Conservation (phyloP, 192 early-diverging fungal species). For the Gaertneriomyces sp. region DNA sequence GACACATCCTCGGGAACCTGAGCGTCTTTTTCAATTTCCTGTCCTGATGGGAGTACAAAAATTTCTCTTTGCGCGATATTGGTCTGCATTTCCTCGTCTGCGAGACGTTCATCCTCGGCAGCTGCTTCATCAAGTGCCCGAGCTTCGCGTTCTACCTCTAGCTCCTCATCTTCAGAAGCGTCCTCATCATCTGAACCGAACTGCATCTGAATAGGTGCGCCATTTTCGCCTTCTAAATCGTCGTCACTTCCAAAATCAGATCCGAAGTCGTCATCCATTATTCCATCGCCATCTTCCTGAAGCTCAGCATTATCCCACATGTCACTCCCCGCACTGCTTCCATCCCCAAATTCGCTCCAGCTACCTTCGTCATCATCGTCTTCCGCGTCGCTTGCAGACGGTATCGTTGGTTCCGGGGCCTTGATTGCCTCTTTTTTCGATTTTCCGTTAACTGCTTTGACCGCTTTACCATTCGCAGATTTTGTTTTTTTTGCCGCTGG, state of each 20-base stretch:
- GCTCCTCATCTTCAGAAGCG: conserved; percentile 52
- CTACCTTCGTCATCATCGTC: conserved; percentile 29
- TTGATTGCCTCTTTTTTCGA: neutral
- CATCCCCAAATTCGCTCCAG: conserved; percentile 25
- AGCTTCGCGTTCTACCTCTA: conserved; percentile 73
- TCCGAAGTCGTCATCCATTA: conserved; percentile 38
- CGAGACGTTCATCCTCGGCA: conserved; percentile 67
- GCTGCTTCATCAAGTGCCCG: conserved; percentile 57
- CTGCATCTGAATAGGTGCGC: conserved; percentile 21
- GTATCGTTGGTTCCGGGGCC: neutral
- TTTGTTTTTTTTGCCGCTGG: conserved; percentile 18
- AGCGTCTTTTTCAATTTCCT: conserved; percentile 62
- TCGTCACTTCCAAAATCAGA: conserved; percentile 17
- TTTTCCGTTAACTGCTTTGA: neutral
- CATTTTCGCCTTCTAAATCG: conserved; percentile 26
- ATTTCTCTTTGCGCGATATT: conserved; percentile 71
- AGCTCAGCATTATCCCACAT: conserved; percentile 26
- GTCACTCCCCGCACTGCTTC: conserved; percentile 10
- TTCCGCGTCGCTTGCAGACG: neutral
- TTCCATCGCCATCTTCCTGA: conserved; percentile 31
- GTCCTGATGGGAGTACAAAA: conserved; percentile 62
- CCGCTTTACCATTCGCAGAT: conserved; percentile 2
- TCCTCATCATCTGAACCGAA: conserved; percentile 47
- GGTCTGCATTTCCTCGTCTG: conserved; percentile 66
- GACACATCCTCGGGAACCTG: conserved; percentile 63